Base-by-base conservation (phyloP, 148 eudicot genomes). In the Amaranthus cruentus region DNA sequence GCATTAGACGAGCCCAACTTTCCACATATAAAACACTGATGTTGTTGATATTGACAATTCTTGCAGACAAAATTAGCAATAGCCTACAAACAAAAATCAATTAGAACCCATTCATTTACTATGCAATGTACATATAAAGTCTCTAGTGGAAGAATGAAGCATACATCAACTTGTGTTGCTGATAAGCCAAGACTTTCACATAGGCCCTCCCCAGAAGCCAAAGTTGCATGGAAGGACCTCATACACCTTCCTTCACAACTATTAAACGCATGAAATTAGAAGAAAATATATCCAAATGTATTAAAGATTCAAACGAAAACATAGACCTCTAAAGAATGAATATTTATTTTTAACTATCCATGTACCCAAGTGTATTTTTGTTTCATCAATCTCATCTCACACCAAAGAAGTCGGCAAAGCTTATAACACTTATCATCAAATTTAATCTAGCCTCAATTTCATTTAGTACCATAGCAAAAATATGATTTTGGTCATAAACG, bases 241-340 rank as follows among this genome's bases (percentile, higher is more conserved):
- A 89, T 82, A 76, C 97, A 91, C 80, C 87, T 83, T 12, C 91
- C 91, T 86, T 89, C 91, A 80, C 97, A 91, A 55, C 97, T 91
- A 79, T 75, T 64, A 59, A 42, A 52, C 56, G 71, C 55, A 75
- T 53, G 65, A 66, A 60, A 63, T 51, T 46, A 52, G 9, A 66
- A 42, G n/a, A 11, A 49, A 49, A 60, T 7, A 62, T 9, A 66
- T 5, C 28, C 64, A 64, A 6, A 18, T 42, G 50, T 1, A 11
- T 44, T 61, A 48, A 28, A 11, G 13, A 56, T 4, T 46, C 1
- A 28, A 63, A 58, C 21, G 43, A 28, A 14, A 12, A 8, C n/a
- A 5, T 13, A 62, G 42, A 50, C 8, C 67, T 42, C 38, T 4
- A 42, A 73, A 53, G 60, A 61, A 53, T 5, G 9, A 64, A 53